phyloP scores from a whole-genome alignment of 2,329 filamentous ascomycete genomes.

The Fusarium chuoi region DNA sequence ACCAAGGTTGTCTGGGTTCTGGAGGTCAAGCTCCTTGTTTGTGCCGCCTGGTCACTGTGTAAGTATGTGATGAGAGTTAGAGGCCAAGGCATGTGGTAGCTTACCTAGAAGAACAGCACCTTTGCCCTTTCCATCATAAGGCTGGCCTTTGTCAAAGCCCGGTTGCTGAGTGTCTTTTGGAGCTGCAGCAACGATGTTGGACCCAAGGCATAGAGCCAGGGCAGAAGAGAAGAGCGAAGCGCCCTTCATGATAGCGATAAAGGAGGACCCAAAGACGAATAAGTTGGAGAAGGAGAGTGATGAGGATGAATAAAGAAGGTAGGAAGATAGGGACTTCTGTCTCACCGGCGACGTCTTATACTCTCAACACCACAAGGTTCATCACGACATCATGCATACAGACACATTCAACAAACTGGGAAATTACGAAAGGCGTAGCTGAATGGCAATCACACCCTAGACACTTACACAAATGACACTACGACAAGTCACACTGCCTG shows the following conservation, averaged over 20 bases:
- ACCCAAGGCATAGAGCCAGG: slow-evolving; percentile 18
- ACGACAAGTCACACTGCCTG: background rate
- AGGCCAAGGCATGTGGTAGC: no score
- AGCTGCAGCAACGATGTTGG: slow-evolving; percentile 14
- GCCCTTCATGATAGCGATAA: slow-evolving; percentile 9
- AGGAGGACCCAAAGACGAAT: accelerated
- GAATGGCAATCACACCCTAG: background rate
- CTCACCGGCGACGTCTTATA: slow-evolving; percentile 5
- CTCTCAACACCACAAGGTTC: background rate
- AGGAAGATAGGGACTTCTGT: background rate
- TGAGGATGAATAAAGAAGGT: background rate
- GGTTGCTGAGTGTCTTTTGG: slow-evolving; percentile 29
- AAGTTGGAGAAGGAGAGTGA: background rate
- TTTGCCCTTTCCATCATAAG: slow-evolving; percentile 66
- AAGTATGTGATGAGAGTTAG: background rate
- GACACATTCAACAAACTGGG: background rate
- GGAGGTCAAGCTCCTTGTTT: slow-evolving; percentile 67
- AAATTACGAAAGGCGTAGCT: background rate
- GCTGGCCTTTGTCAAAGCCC: slow-evolving; percentile 58
- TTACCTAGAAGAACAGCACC: slow-evolving; percentile 67
- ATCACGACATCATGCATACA: background rate
- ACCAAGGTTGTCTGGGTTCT: slow-evolving; percentile 73
- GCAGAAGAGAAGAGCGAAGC: slow-evolving; percentile 21
- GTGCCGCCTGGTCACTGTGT: slow-evolving; percentile 61
- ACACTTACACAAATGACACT: background rate